Conservation (phyloP, 2,329 filamentous ascomycete genomes). For the Trichoderma koningiopsis region DNA sequence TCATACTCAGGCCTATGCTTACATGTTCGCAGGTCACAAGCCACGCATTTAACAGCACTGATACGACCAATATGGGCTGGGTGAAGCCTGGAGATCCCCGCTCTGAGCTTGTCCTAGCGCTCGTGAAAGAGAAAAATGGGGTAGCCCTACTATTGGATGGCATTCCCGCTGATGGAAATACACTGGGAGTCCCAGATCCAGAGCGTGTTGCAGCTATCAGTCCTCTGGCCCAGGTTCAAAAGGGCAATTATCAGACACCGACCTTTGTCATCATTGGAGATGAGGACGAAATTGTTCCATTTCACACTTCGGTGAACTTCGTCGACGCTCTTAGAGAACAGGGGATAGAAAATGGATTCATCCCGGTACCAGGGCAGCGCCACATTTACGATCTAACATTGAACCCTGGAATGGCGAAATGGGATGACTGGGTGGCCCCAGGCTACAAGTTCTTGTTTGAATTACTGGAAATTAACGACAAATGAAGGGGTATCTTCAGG, state of each 20-base stretch:
- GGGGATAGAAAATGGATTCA: constrained; percentile 26
- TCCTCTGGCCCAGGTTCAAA: constrained; percentile 28
- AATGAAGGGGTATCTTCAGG: not conserved
- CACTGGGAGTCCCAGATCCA: constrained; percentile 23
- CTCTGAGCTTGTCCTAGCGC: constrained; percentile 29
- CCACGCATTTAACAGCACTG: constrained; percentile 28
- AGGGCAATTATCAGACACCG: constrained; percentile 28
- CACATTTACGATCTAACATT: constrained; percentile 31
- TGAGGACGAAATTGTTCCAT: constrained; percentile 30
- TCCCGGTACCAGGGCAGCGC: constrained; percentile 27
- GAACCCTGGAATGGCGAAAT: constrained; percentile 27
- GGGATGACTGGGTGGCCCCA: constrained; percentile 27
- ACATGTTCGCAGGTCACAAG: constrained; percentile 10
- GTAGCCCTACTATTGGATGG: constrained; percentile 31
- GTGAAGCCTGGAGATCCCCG: constrained; percentile 28
- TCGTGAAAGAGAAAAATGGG: constrained; percentile 30
- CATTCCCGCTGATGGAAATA: constrained; percentile 19
- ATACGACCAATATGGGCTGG: constrained; percentile 30
- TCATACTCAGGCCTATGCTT: not conserved
- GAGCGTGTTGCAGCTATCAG: constrained; percentile 27
- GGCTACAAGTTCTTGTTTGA: constrained; percentile 29
- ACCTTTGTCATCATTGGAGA: constrained; percentile 31
- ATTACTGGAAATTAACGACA: not conserved
- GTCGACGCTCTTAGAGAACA: constrained; percentile 12
- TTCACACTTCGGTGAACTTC: constrained; percentile 27